Conservation (phyloP, 495 filamentous ascomycete genomes). For the Tuber indicum region DNA sequence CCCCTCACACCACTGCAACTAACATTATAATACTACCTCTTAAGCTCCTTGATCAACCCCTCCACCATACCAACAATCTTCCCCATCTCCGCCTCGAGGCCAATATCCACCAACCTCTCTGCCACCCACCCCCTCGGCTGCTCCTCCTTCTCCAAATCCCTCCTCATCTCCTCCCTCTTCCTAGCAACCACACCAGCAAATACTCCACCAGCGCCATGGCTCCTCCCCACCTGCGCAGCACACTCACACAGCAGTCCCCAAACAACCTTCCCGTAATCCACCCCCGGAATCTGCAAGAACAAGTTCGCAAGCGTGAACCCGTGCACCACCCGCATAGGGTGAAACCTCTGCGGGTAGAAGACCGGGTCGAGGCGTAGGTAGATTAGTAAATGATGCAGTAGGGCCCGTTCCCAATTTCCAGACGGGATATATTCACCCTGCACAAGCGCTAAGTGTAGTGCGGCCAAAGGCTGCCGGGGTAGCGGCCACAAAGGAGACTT, state of each 20-base stretch:
- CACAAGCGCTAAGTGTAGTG: conserved; percentile 26
- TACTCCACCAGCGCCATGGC: conserved; percentile 23
- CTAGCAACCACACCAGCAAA: conserved; percentile 25
- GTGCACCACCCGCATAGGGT: conserved; percentile 31
- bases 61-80: conserved; percentile 25
- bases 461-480: conserved; percentile 28
- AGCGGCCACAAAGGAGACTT: conserved; percentile 17
- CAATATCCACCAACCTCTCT: conserved; percentile 25
- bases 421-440: conserved; percentile 22
- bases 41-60: conserved; percentile 19
- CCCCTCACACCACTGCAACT: background rate
- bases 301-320: conserved; percentile 33
- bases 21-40: background rate
- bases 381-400: conserved; percentile 27
- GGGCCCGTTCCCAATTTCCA: conserved; percentile 19
- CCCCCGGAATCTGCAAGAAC: conserved; percentile 27
- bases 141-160: conserved; percentile 32
- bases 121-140: conserved; percentile 20
- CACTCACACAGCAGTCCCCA: conserved; percentile 33
- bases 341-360: conserved; percentile 32
- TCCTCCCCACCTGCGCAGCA: conserved; percentile 25
- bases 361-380: conserved; percentile 26
- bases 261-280: conserved; percentile 35
- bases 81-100: conserved; percentile 19
- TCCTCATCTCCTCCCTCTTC: conserved; percentile 30